These are phyloP conservation scores for Smallanthus sonchifolius DNA, from an alignment of 129 eudicot genomes.

Conservation along the genomic window DNA sequence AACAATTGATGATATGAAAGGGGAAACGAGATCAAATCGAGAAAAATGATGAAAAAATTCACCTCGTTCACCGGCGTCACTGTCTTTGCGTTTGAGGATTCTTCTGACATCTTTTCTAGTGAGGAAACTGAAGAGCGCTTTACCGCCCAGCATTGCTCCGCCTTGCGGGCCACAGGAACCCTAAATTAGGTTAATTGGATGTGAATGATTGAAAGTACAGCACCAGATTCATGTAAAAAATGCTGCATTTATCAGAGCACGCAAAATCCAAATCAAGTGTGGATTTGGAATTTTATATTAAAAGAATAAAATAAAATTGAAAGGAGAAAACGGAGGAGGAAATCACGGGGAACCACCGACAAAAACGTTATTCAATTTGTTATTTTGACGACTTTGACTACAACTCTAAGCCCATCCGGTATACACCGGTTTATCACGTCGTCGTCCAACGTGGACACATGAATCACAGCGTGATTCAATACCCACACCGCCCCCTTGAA, in stretches of 20 bases:
- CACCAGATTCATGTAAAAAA: not conserved
- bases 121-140: slow-evolving; percentile 61
- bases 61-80: slow-evolving; percentile 96
- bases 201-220: not conserved
- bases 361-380: not conserved
- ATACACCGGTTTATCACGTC: too few relatives aligned
- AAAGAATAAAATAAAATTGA: not conserved
- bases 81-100: slow-evolving; percentile 86
- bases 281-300: not conserved
- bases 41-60: not conserved
- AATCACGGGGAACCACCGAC: slow-evolving; percentile 14
- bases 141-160: slow-evolving; percentile 32
- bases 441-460: too few relatives aligned
- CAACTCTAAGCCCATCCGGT: too few relatives aligned
- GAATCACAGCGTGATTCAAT: too few relatives aligned
- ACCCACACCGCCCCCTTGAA: too few relatives aligned
- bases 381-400: not conserved
- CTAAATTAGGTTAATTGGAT: not conserved
- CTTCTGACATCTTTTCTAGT: slow-evolving; percentile 70
- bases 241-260: slow-evolving; percentile 19
- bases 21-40: not conserved
- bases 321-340: slow-evolving; percentile 1
- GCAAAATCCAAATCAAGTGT: not conserved
- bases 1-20: not conserved
- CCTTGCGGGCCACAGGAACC: not conserved